Base-by-base conservation (phyloP, 371 early-diverging fungal species). In the Parasitella parasitica region DNA sequence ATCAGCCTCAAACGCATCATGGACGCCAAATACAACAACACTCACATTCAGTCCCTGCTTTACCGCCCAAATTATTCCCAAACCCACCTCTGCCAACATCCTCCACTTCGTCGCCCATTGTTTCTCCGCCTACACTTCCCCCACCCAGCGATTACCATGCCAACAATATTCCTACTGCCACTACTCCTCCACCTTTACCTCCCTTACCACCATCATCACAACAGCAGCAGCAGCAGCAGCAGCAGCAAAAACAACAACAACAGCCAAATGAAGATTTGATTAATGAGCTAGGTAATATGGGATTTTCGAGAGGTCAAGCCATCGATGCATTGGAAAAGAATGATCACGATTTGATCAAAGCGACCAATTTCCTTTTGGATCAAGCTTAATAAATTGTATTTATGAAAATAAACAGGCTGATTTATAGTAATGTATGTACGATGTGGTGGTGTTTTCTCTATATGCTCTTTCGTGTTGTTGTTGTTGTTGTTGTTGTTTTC, bases 301-400 rank as follows among this genome's bases (percentile, higher is more conserved):
- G 94, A 0, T 93, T 93, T 68, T 81, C 88, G 5, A 73, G 81
- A n/a, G 78, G 82, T 9, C 91, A 91, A 67, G 89, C 92, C 18
- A 79, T 86, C 11, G 88, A 87, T 12, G 92, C 94, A 3, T 76
- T 93, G 55, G 87, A 91, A 61, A 90, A 85, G 80, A 90, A 87
- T 63, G 91, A 91, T 53, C 81, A 88, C 66, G 91, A 93, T 67
- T 70, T 90, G 48, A 84, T 82, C 36, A 86, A 86, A 71, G 93
- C 94, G 1, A 89, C 89, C 57, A 92, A 93, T 71, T 92, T 89
- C 66, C 73, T 93, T 48, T 77, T 93, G 61, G 94, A 93, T 73
- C 76, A 76, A 67, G 66, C 66, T 28, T 66, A 60, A 60, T 37
- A 16, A 36, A 3, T 24, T 46, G 46, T 46, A 46, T 24, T 20